Base-by-base conservation (phyloP, 768 basidiomycete species). In the Mycena galericulata region DNA sequence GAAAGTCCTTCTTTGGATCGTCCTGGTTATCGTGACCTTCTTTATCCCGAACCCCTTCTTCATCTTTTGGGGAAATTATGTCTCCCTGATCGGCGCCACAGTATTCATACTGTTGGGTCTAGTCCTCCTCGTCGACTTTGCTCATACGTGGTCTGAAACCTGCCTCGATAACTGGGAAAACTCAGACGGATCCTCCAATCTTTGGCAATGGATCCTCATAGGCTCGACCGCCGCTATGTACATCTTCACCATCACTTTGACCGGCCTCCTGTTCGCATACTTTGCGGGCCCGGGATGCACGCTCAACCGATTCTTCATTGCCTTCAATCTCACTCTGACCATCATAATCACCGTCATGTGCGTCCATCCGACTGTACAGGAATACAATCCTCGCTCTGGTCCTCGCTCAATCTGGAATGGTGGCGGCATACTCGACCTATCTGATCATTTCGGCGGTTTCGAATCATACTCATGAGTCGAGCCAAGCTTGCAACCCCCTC, bases 1-100 rank as follows among this genome's bases (percentile, higher is more conserved):
- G 3, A 99, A 99, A 77, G 90, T 94, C 56, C 85, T 98, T 11
- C 83, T 93, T 11, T 99, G 97, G 95, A 77, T 98, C 38, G 74
- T 95, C 68, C 88, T 99, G 64, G 83, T 96, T 51, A 86, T 86
- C 69, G 79, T 92, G 26, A 92, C 94, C 1, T 99, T 99, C 86
- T 91, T 97, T 79, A 97, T 99, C 75, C 98, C 97, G 0, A 98
- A 98, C 78, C 92, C 88, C 51, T 96, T 97, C 88, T 99, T 99
- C 84, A 96, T 99, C 82, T 94, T 98, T 79, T 99, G 96, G 93
- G 97, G 96, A 36, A 96, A 97, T 72, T 97, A 98, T 75, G 81
- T 95, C 68, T 88, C 97, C 26, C 87, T 98, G 46, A 89, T 98
- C 62, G 98, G 98, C 40, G 95, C 97, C 0, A 95, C 93, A 8